A percentile compares a stretch with the other conserved stretches of the same genome.
phyloP scores from a whole-genome alignment of 2,329 filamentous ascomycete species.

The Ustulina deusta region DNA sequence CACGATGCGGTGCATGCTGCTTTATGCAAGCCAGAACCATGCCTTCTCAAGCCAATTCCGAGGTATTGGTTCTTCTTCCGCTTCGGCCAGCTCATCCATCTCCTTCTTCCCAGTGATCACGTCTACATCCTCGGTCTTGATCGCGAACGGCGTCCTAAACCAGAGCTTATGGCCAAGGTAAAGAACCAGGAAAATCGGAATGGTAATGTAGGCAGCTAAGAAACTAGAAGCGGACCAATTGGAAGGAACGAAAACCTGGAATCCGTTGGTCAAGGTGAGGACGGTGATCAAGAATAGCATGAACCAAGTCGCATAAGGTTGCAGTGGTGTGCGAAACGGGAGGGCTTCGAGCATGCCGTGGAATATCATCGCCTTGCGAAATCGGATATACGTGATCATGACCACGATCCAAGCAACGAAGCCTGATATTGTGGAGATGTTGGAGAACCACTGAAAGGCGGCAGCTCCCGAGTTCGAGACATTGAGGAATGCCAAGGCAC shows the following conservation, averaged over 20 bases:
- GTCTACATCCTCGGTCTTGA: constrained; percentile 64
- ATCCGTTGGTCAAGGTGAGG: constrained; percentile 80
- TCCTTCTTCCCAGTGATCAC: constrained; percentile 69
- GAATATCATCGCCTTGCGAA: constrained; percentile 66
- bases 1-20: not conserved
- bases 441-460: constrained; percentile 79
- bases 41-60: constrained; percentile 64
- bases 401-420: constrained; percentile 72
- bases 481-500: constrained; percentile 77
- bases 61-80: constrained; percentile 60
- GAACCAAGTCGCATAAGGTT: constrained; percentile 74
- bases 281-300: constrained; percentile 69
- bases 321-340: constrained; percentile 64
- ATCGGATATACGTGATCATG: constrained; percentile 69
- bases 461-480: constrained; percentile 70
- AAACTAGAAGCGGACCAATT: constrained; percentile 74
- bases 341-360: constrained; percentile 64
- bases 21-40: constrained; percentile 68
- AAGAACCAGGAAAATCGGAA: constrained; percentile 70
- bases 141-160: constrained; percentile 58
- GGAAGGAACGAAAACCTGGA: constrained; percentile 76
- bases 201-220: constrained; percentile 71
- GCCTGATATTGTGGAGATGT: constrained; percentile 73
- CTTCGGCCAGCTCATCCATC: constrained; percentile 68
- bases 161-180: constrained; percentile 71